Evolutionary conservation across 1,284 basidiomycete genomes (phyloP).

Genomic region (Trametes sp.): DNA sequence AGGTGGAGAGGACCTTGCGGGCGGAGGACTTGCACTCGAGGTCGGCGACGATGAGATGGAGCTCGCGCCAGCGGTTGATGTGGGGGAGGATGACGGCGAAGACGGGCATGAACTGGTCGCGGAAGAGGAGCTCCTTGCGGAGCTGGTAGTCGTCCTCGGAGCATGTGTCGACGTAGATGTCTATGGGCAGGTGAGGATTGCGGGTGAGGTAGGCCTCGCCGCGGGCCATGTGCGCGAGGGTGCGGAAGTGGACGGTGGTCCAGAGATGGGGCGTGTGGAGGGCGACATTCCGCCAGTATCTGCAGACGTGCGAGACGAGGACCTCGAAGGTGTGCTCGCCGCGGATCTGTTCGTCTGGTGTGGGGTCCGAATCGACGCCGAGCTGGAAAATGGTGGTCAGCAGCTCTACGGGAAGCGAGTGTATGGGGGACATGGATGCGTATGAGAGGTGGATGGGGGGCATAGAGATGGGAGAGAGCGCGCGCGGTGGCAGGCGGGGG

Average conservation of each 20-base stretch:
- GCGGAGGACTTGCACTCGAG: constrained; percentile 61
- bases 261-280: constrained; percentile 57
- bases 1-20: constrained; percentile 54
- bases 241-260: constrained; percentile 60
- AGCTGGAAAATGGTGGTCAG: constrained; percentile 60
- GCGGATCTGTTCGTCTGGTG: constrained; percentile 45
- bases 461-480: constrained; percentile 19
- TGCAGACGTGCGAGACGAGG: constrained; percentile 60
- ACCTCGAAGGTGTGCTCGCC: constrained; percentile 54
- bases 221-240: constrained; percentile 54
- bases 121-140: constrained; percentile 55
- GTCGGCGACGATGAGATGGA: constrained; percentile 64
- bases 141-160: constrained; percentile 51
- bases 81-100: constrained; percentile 58
- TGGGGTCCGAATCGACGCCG: constrained; percentile 54
- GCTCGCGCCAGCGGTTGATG: constrained; percentile 60
- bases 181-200: constrained; percentile 47
- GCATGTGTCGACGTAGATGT: constrained; percentile 65
- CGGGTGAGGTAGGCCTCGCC: constrained; percentile 55
- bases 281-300: constrained; percentile 60
- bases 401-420: constrained; percentile 62
- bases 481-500: not conserved
- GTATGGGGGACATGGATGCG: constrained; percentile 42
- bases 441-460: constrained; percentile 18
- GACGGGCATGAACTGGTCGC: constrained; percentile 50